Percentiles rank a stretch among this genome's conserved stretches.
Evolutionary conservation across 495 filamentous ascomycete species (phyloP).

Genomic region (Annulohypoxylon moriforme): DNA sequence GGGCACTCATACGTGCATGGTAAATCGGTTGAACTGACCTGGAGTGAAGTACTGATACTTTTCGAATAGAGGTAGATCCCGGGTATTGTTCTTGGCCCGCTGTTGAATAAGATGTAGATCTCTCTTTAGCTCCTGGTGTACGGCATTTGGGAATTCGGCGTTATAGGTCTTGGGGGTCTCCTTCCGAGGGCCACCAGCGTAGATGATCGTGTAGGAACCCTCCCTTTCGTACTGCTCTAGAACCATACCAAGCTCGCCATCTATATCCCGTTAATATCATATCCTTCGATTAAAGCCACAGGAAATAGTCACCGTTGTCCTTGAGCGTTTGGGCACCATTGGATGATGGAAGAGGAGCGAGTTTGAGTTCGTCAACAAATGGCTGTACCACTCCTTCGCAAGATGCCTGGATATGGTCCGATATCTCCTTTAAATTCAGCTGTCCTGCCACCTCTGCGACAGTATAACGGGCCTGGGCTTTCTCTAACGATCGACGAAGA

Average conservation of each 20-base stretch:
- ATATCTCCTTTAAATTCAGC: constrained; percentile 58
- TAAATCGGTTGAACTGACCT: constrained; percentile 43
- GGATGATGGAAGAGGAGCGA: constrained; percentile 57
- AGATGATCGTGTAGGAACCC: constrained; percentile 62
- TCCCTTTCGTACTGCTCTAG: constrained; percentile 49
- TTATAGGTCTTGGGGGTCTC: constrained; percentile 58
- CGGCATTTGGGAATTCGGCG: constrained; percentile 55
- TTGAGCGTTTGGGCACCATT: constrained; percentile 65
- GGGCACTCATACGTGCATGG: constrained; percentile 46
- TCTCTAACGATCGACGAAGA: constrained; percentile 58
- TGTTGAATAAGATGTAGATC: constrained; percentile 36
- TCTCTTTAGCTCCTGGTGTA: constrained; percentile 64
- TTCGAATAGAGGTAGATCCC: constrained; percentile 77
- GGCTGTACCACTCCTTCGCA: constrained; percentile 42
- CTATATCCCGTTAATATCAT: constrained; percentile 43
- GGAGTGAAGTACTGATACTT: constrained; percentile 92
- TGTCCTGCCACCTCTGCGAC: constrained; percentile 73
- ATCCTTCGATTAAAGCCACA: not conserved
- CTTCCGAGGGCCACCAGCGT: constrained; percentile 44
- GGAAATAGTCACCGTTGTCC: constrained; percentile 66
- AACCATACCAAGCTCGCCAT: constrained; percentile 53
- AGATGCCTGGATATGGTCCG: constrained; percentile 45
- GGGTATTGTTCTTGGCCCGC: constrained; percentile 41
- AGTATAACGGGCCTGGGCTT: constrained; percentile 45
- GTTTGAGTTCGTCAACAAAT: constrained; percentile 62